phyloP scores from a whole-genome alignment of 306 rosid genomes.

The Malus fusca region DNA sequence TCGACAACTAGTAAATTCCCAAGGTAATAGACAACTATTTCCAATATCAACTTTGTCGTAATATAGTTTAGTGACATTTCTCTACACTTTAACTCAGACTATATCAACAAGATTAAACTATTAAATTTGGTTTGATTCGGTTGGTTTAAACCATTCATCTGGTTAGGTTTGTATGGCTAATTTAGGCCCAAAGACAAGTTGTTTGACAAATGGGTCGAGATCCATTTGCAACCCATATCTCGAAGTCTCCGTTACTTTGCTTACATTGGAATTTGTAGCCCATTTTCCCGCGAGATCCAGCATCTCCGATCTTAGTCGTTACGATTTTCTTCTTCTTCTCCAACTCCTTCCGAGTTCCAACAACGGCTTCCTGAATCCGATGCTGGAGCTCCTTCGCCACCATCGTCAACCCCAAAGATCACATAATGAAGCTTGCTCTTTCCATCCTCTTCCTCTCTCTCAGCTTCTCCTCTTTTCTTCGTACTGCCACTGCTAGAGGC shows the following conservation, averaged over 20 bases:
- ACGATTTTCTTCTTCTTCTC: neutral
- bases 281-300: neutral
- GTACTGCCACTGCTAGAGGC: constrained; percentile 39
- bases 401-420: neutral
- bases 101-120: no score
- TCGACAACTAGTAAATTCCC: no score
- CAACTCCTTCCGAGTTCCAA: neutral
- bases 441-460: constrained; percentile 36
- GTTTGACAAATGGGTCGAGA: neutral
- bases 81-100: no score
- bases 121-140: no score
- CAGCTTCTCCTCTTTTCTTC: constrained; percentile 23
- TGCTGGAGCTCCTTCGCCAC: neutral
- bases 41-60: no score
- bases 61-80: no score
- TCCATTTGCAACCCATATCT: neutral
- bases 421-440: constrained; percentile 16
- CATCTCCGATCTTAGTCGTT: neutral
- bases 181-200: neutral
- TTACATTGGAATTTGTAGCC: neutral
- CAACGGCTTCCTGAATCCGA: constrained; percentile 6
- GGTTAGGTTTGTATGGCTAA: neutral
- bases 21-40: no score
- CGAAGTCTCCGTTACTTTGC: neutral
- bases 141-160: no score